Evolutionary conservation across 441 rosid species (phyloP), one percentile per base, ranked within the genome.

Genomic region (Adansonia gregorii): DNA sequence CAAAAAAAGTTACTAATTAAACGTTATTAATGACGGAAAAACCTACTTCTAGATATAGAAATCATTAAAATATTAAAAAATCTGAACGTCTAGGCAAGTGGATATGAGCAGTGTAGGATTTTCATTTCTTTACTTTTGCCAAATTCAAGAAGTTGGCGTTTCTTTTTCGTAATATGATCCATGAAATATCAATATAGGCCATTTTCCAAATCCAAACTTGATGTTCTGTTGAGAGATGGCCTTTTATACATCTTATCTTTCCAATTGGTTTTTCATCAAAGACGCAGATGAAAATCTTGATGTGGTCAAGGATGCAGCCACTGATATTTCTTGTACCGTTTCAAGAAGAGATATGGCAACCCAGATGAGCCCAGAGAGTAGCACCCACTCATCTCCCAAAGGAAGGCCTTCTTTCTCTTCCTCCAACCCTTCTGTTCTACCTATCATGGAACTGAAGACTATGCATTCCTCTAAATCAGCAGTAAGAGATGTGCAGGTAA

Each of bases 261-360:
- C 56, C 8, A 70, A 17, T 73, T 74, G 15, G n/a, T 49, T 45
- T 59, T 64, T 20, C 12, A 77, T 64, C 74, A 54, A 83, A 82
- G 79, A 69, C 0, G 45, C 86, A 86, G 98, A 88, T 82, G 88
- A 77, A 75, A 90, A 88, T 31, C 74, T 76, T 75, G 85, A 84
- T 27, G 87, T 81, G 22, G 80, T 76, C 27, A 89, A 86, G 83
- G 91, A 93, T 87, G 87, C 87, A 15, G 90, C 86, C 56, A 78
- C 86, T 15, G 87, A 89, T 82, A 77, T 92, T 72, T 86, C 87
- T 56, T 81, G 79, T 61, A 87, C 86, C 80, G 87, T 86, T 77
- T 92, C 98, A 80, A 92, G 93, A 86, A 91, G 97, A 86, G 98
- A 93, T 79, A 91, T 92, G 92, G 98, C 97, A 22, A 94, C 95